These are phyloP conservation scores for Huntiella bhutanensis DNA, from an alignment of 2,329 filamentous ascomycete species.

Conservation along the genomic window DNA sequence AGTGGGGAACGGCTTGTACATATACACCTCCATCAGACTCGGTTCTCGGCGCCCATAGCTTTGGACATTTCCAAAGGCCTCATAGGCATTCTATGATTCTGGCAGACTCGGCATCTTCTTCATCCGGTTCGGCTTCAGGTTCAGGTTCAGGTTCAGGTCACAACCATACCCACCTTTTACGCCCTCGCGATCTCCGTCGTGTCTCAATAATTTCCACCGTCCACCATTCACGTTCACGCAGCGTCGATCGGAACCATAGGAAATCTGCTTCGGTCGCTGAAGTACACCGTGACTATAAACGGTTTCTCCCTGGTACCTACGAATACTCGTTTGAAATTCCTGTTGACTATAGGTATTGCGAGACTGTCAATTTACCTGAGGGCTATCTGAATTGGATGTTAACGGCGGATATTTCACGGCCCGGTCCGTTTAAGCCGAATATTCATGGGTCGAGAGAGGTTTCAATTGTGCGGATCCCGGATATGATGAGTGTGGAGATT, in stretches of 20 bases:
- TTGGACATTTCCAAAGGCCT: neutral
- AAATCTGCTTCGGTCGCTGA: slow-evolving; percentile 33
- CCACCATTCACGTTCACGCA: slow-evolving; percentile 55
- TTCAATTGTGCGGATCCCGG: slow-evolving; percentile 63
- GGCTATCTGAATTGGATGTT: slow-evolving; percentile 78
- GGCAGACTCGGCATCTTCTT: slow-evolving; percentile 3
- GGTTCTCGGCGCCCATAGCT: neutral
- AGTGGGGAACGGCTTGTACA: slow-evolving; percentile 44
- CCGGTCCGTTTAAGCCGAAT: slow-evolving; percentile 79
- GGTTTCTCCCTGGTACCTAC: slow-evolving; percentile 57
- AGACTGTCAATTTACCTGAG: slow-evolving; percentile 74
- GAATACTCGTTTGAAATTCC: slow-evolving; percentile 67
- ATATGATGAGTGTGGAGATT: slow-evolving; percentile 75
- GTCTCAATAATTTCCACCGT: neutral
- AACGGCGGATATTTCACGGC: slow-evolving; percentile 66
- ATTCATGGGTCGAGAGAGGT: slow-evolving; percentile 68
- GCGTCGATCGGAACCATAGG: slow-evolving; percentile 63
- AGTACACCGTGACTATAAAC: slow-evolving; percentile 56
- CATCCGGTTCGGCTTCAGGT: neutral
- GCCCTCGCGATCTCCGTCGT: neutral
- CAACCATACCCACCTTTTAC: neutral
- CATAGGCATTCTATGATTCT: neutral
- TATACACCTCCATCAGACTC: slow-evolving; percentile 19
- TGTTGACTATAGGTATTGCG: slow-evolving; percentile 71
- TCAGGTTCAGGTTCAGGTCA: neutral